Evolutionary conservation across 202 grass and related monocot species (phyloP).

Genomic region (Alloteropsis angusta): DNA sequence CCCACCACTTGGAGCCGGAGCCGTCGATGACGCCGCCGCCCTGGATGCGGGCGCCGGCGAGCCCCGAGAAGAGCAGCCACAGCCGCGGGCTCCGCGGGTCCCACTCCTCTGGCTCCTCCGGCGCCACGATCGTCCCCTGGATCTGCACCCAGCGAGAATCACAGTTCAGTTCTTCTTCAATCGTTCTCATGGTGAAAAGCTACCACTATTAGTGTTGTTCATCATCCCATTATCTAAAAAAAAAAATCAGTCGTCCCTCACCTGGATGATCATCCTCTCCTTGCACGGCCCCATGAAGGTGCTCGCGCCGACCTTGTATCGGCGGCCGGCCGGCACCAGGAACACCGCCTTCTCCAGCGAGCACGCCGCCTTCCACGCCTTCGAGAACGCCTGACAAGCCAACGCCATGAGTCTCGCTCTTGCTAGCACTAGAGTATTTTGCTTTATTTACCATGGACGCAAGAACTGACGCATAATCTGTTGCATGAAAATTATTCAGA

Average conservation of each 20-base stretch:
- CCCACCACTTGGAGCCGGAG: constrained; percentile 92
- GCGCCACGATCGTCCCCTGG: constrained; percentile 74
- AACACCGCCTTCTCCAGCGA: constrained; percentile 65
- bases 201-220: no score
- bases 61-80: constrained; percentile 67
- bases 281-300: constrained; percentile 71
- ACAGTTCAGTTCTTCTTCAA: no score
- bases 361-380: constrained; percentile 68
- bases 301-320: constrained; percentile 57
- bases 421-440: no score
- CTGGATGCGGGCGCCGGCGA: constrained; percentile 57
- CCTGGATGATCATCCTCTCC: constrained; percentile 48
- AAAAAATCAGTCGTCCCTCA: no score
- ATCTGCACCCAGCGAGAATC: no score
- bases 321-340: constrained; percentile 43
- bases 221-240: no score
- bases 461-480: neutral
- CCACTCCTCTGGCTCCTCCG: constrained; percentile 65
- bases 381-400: constrained; percentile 47
- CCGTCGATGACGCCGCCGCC: constrained; percentile 83
- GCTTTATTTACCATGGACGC: no score
- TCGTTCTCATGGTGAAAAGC: no score
- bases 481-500: neutral
- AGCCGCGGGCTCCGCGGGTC: constrained; percentile 44
- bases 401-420: no score